A percentile compares a stretch with the other conserved stretches of the same genome.
phyloP scores from a whole-genome alignment of 176 grass and related monocot genomes.

The Carex myosuroides region DNA sequence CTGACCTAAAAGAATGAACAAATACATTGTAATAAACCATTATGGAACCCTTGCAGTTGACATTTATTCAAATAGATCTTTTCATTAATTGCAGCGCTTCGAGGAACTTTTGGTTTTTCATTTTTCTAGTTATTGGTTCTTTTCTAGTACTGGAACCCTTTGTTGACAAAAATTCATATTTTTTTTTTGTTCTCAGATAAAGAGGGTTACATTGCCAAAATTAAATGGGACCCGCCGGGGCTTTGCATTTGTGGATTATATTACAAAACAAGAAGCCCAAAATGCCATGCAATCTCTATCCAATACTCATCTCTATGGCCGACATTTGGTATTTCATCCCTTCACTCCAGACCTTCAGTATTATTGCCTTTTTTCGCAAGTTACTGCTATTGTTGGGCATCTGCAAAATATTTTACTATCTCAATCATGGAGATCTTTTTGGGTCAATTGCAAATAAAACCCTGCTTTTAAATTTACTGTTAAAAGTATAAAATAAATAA shows the following conservation, averaged over 20 bases:
- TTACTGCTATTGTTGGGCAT: neutral
- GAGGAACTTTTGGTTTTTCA: neutral
- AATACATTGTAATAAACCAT: neutral
- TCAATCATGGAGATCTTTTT: neutral
- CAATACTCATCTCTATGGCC: slow-evolving; percentile 84
- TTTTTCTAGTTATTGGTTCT: neutral
- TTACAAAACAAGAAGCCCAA: slow-evolving; percentile 89
- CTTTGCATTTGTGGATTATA: slow-evolving; percentile 81
- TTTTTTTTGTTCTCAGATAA: slow-evolving; percentile 44
- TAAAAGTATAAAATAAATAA: neutral
- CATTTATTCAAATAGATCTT: neutral
- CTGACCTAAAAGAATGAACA: neutral
- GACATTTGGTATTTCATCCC: slow-evolving; percentile 56
- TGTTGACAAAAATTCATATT: neutral
- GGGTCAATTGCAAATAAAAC: slow-evolving; percentile 2
- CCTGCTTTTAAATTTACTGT: neutral
- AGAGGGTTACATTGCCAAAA: slow-evolving; percentile 77
- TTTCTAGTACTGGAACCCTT: neutral
- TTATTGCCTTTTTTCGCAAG: neutral
- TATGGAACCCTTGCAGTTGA: neutral
- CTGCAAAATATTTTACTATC: neutral
- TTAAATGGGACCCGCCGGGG: slow-evolving; percentile 71
- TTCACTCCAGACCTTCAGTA: neutral
- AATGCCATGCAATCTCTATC: slow-evolving; percentile 65
- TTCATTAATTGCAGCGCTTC: neutral